Conservation (phyloP, 2,329 filamentous ascomycete genomes). For the Emergomyces orientalis region DNA sequence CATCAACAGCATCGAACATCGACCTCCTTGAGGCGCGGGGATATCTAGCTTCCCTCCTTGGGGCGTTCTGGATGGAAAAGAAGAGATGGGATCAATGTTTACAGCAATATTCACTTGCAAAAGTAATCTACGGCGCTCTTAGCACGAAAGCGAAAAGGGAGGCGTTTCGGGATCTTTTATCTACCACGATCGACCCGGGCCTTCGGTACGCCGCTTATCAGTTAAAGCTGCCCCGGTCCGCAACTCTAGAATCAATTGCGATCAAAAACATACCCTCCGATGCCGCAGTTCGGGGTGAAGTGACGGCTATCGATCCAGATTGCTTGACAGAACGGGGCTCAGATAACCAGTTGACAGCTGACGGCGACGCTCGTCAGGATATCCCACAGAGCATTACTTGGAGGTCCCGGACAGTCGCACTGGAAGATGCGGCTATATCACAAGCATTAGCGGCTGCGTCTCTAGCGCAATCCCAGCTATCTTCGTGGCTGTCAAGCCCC, state of each 20-base stretch:
- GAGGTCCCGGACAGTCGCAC: conserved; percentile 73
- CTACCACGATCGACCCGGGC: conserved; percentile 80
- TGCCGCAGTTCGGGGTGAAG: conserved; percentile 50
- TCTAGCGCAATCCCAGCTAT: conserved; percentile 45
- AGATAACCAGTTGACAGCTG: conserved; percentile 38
- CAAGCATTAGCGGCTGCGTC: conserved; percentile 66
- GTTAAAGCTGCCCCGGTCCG: conserved; percentile 73
- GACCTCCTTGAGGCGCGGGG: conserved; percentile 80
- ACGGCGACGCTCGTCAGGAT: conserved; percentile 39
- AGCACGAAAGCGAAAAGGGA: conserved; percentile 58
- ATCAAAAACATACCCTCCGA: conserved; percentile 65
- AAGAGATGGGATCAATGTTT: conserved; percentile 75
- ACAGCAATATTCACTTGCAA: conserved; percentile 62
- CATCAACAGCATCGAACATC: conserved; percentile 51
- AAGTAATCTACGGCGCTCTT: conserved; percentile 74
- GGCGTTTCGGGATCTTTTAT: conserved; percentile 74
- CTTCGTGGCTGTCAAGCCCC: conserved; percentile 38
- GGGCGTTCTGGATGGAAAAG: conserved; percentile 76
- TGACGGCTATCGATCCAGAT: conserved; percentile 61
- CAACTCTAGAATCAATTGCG: conserved; percentile 69
- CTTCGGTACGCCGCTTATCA: conserved; percentile 94
- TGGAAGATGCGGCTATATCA: conserved; percentile 89
- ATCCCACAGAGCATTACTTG: conserved; percentile 70
- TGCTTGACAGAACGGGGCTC: conserved; percentile 53
- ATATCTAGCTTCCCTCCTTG: conserved; percentile 67